A percentile compares a stretch with the other conserved stretches of the same genome.
Evolutionary conservation across 805 yeast species (phyloP).

Genomic region (Cyberlindnera maclurae): DNA sequence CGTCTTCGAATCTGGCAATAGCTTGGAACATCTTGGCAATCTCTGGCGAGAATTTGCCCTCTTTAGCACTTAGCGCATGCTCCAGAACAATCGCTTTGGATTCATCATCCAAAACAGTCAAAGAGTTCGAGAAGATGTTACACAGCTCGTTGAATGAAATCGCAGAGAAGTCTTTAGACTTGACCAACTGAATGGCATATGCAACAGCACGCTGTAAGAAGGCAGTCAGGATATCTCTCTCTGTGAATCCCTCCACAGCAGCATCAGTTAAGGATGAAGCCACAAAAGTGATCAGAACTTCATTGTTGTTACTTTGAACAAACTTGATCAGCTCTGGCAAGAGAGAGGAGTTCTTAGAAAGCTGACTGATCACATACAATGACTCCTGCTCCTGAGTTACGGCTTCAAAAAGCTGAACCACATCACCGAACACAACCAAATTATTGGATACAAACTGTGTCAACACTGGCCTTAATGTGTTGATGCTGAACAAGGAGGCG

Average conservation of each 20-base stretch:
- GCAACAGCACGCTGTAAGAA: slow-evolving; percentile 6
- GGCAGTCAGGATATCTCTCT: not conserved
- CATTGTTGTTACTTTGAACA: slow-evolving; percentile 3
- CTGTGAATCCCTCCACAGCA: not conserved
- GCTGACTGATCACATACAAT: slow-evolving; percentile 12
- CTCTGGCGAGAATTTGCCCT: slow-evolving; percentile 26
- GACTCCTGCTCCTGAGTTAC: slow-evolving; percentile 5
- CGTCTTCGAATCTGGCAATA: slow-evolving; percentile 10
- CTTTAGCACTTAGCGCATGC: slow-evolving; percentile 22
- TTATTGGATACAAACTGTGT: slow-evolving; percentile 8
- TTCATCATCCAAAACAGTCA: slow-evolving; percentile 11
- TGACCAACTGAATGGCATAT: slow-evolving; percentile 15
- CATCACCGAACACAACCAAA: slow-evolving; percentile 15
- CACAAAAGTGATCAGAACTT: slow-evolving; percentile 7
- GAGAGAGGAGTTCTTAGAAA: slow-evolving; percentile 5
- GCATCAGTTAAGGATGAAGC: slow-evolving; percentile 9
- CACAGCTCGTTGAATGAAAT: slow-evolving; percentile 26
- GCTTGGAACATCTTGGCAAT: slow-evolving; percentile 22
- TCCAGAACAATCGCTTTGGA: slow-evolving; percentile 22
- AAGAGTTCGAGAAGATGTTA: slow-evolving; percentile 17
- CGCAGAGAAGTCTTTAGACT: slow-evolving; percentile 25
- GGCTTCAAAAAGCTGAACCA: slow-evolving; percentile 4
- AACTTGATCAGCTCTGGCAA: slow-evolving; percentile 9
- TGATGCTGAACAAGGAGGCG: not conserved
- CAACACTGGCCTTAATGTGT: slow-evolving; percentile 3